Evolutionary conservation across 1,284 basidiomycete species (phyloP), one percentile per base, ranked within the genome.

Genomic region (Abortiporus biennis): DNA sequence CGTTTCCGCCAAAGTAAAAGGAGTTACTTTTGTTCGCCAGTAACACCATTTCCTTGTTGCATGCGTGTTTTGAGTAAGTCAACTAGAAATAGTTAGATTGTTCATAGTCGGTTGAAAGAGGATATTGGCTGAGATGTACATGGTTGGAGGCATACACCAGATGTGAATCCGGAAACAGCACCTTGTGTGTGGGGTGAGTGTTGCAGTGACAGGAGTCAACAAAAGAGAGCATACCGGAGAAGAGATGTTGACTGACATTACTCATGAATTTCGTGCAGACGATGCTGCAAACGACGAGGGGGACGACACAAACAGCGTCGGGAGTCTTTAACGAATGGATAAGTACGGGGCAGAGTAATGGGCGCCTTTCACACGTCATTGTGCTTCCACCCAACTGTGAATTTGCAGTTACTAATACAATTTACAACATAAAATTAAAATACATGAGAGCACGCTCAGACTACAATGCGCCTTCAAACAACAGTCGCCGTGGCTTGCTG

Each of bases 1-100:
- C n/a, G n/a, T n/a, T n/a, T n/a, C n/a, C n/a, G n/a, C n/a, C n/a
- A n/a, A n/a, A n/a, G n/a, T n/a, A n/a, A n/a, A n/a, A n/a, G n/a
- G n/a, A n/a, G n/a, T n/a, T n/a, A n/a, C n/a, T n/a, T n/a, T n/a
- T n/a, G n/a, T n/a, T n/a, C n/a, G n/a, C n/a, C n/a, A n/a, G n/a
- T n/a, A n/a, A n/a, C 40, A 11, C 71, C 70, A 57, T 84, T 80
- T 38, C 76, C 73, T 62, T 93, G 88, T 60, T 94, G 89, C 47
- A 93, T 59, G 32, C 91, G 76, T 15, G 92, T 95, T 66, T 94
- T 94, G 54, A 95, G 64, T 23, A 94, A 68, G 63, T 94, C 92
- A 50, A 94, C 85, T 88, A 44, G n/a, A 17, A 43, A 19, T 37
- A 21, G 38, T n/a, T n/a, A n/a, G n/a, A n/a, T n/a, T n/a, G n/a